Base-by-base conservation (phyloP, 2,329 filamentous ascomycete genomes). In the Sordariomycetes sp. region DNA sequence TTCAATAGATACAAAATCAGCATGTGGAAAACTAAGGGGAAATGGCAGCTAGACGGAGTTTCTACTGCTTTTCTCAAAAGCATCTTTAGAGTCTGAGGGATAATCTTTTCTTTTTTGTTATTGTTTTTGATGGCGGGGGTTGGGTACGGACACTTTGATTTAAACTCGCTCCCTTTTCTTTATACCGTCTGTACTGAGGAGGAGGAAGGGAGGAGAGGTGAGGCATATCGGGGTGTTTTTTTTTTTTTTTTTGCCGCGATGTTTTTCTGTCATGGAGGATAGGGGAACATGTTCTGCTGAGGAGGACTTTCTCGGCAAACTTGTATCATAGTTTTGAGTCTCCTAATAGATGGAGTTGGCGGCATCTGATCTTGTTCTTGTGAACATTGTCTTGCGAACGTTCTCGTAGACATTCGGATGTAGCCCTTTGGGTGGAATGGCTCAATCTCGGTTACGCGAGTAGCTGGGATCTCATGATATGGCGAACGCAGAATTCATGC, bases 291-390 rank as follows among this genome's bases (percentile, higher is more conserved):
- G 34, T 22, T 22, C 42, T 57, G 48, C 55, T 25, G 50, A 51
- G 55, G 39, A 57, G 51, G 24, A 53, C 50, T 48, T 32, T 53
- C 45, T 57, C 55, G 25, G 51, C 22, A 28, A 24, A 36, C 55
- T 57, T 57, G 55, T 57, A 57, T 53, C 51, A 57, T 57, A 57
- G 55, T 57, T 56, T 32, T 50, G 13, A 34, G 55, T 57, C 50
- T 57, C 55, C 35, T 57, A 57, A 57, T 57, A 45, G 22, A 57
- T 42, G 55, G 55, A 57, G 55, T 57, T 57, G 55, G 55, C 55
- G 34, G 55, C 55, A 45, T 20, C 12, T 22, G 39, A 17, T n/a
- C 15, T n/a, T 45, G 39, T 48, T 2, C n/a, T 20, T 20, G 20
- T 50, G 45, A 22, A 12, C 13, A n/a, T 45, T 45, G 17, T 17